These are phyloP conservation scores for Gymnopus androsaceus DNA, from an alignment of 1,284 basidiomycete species.

Conservation along the genomic window DNA sequence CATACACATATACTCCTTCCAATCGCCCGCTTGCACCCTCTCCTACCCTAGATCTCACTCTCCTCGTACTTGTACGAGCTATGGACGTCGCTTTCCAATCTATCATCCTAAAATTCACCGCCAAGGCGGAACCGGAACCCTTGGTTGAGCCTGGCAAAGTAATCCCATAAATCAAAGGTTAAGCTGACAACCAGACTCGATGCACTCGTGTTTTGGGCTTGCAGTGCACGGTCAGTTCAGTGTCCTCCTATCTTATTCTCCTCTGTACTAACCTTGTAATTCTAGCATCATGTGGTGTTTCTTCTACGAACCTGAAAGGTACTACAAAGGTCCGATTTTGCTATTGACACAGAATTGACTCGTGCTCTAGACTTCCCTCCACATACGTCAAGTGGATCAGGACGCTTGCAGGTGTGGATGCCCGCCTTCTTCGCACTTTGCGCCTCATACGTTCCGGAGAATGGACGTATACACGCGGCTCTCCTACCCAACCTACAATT, in stretches of 20 bases:
- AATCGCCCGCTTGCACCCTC: conserved; percentile 32
- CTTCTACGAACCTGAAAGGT: conserved; percentile 74
- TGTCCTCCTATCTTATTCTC: neutral
- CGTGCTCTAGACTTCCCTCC: conserved; percentile 53
- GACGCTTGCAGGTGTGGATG: conserved; percentile 67
- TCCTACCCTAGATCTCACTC: conserved; percentile 65
- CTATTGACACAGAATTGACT: neutral
- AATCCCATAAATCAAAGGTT: conserved; percentile 16
- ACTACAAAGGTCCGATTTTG: conserved; percentile 12
- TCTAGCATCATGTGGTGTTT: conserved; percentile 84
- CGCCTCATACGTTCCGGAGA: conserved; percentile 51
- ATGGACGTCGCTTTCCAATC: conserved; percentile 60
- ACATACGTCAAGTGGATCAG: conserved; percentile 80
- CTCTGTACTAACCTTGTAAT: conserved; percentile 7
- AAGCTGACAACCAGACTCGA: conserved; percentile 54
- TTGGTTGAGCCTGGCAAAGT: conserved; percentile 16
- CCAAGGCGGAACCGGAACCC: conserved; percentile 9
- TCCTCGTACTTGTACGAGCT: conserved; percentile 70
- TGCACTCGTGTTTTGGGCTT: conserved; percentile 71
- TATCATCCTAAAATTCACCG: conserved; percentile 19
- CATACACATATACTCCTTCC: conserved; percentile 19
- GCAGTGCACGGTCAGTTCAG: conserved; percentile 64
- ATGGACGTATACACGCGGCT: conserved; percentile 59
- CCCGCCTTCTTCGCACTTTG: conserved; percentile 54
- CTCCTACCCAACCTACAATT: conserved; percentile 39